These are phyloP conservation scores for Dalechampia spathulata DNA, from an alignment of 441 rosid genomes.

Conservation along the genomic window DNA sequence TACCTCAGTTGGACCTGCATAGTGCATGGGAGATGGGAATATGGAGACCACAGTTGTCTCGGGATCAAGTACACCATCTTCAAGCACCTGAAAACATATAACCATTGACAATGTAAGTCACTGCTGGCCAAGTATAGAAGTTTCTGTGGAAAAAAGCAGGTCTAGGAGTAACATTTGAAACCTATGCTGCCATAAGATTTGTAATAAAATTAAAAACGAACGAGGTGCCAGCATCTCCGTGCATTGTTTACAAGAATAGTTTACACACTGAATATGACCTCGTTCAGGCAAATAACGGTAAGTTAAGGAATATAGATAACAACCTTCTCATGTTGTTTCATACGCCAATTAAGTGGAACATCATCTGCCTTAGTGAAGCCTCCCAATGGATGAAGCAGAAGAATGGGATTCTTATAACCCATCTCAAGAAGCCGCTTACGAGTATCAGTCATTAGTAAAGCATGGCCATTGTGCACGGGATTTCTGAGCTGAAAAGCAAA, in stretches of 20 bases:
- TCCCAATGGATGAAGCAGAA: conserved; percentile 91
- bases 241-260: not conserved
- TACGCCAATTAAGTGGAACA: conserved; percentile 90
- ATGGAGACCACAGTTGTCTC: conserved; percentile 93
- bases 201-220: not conserved
- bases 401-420: conserved; percentile 89
- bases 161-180: not conserved
- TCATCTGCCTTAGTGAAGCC: conserved; percentile 96
- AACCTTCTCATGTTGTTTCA: conserved; percentile 97
- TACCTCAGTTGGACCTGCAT: conserved; percentile 98
- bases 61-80: conserved; percentile 96
- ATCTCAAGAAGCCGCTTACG: conserved; percentile 77
- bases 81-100: conserved; percentile 54
- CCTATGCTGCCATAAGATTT: not conserved
- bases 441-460: conserved; percentile 86
- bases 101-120: conserved; percentile 11
- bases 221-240: no score
- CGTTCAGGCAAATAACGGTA: not conserved
- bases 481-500: conserved; percentile 96
- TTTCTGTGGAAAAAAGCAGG: not conserved
- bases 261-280: not conserved
- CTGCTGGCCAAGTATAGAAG: not conserved
- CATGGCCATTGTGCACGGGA: conserved; percentile 97
- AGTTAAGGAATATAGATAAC: not conserved
- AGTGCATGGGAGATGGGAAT: conserved; percentile 97